Base-by-base conservation (phyloP, 495 filamentous ascomycete species). In the Neurospora sp. region DNA sequence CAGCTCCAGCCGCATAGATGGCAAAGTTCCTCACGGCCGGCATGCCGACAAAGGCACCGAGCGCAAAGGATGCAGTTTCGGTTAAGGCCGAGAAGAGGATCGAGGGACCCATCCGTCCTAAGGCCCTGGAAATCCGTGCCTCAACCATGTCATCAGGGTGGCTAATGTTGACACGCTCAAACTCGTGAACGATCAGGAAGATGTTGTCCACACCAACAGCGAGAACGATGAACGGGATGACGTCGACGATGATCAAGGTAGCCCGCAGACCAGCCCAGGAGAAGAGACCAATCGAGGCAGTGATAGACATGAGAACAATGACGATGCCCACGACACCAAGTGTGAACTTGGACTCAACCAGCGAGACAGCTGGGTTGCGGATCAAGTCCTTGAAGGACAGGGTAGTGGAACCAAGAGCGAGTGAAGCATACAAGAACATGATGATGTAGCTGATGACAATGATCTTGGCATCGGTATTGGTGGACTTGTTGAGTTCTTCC, bases 131-230 rank as follows among this genome's bases (percentile, higher is more conserved):
- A 74, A 97, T 88, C 20, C 96, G 87, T 75, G 91, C 89, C 73
- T 97, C 91, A n/a, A 99, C 89, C 75, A 89, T 84, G 44, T 94
- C 90, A 75, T 97, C 94, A 0, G 93, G 92, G 78, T 97, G 89
- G 79, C 89, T 96, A 78, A 94, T 82, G 77, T 98, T 98, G 72
- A 97, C 90, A 38, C 96, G 88, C 81, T 99, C 96, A 75, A 99
- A 98, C 78, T 99, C 96, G 82, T 99, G 94, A 8, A 98, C 96
- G 69, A 99, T 97, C 69, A 99, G 82, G 82, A 99, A 99, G 78
- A 99, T 98, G 79, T 99, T 99, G 86, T 99, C 96, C 11, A 99
- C 96, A 35, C 96, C 96, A 20, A 99, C 92, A 68, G 96, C 96
- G 12, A 99, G 83, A 14, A 99, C 94, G 74, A 99, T 89, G 81